Conservation (phyloP, 352 stramenopile genomes). For the Globisporangium lucens region DNA sequence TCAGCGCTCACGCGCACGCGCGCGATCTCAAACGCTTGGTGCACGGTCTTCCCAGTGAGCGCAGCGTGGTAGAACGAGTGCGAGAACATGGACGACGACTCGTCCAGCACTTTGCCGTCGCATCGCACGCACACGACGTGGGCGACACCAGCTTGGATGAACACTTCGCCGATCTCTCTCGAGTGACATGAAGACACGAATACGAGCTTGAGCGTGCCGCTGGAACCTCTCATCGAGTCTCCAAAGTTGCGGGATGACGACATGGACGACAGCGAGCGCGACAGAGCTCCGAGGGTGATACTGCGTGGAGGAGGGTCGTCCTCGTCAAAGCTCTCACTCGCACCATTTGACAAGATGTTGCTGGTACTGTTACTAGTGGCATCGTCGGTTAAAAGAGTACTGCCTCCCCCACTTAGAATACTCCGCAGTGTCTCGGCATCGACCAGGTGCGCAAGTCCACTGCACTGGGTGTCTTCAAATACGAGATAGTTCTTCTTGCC, state of each 20-base stretch:
- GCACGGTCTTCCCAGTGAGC: constrained; percentile 66
- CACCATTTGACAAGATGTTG: background rate
- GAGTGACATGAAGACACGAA: constrained; percentile 84
- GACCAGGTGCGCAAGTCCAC: constrained; percentile 66
- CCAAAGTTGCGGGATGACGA: constrained; percentile 25
- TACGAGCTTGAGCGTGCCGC: constrained; percentile 65
- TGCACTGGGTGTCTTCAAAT: constrained; percentile 74
- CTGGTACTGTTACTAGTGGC: background rate
- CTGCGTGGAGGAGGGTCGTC: constrained; percentile 3
- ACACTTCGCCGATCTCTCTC: constrained; percentile 71
- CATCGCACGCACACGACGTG: constrained; percentile 81
- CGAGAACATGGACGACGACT: constrained; percentile 71
- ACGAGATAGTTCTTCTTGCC: constrained; percentile 65
- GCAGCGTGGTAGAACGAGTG: constrained; percentile 78
- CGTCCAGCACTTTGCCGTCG: constrained; percentile 63
- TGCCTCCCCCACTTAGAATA: constrained; percentile 43
- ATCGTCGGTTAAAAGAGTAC: constrained; percentile 17
- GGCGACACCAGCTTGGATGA: constrained; percentile 69
- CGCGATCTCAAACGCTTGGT: constrained; percentile 74
- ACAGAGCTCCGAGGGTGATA: background rate
- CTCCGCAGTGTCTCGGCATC: constrained; percentile 54
- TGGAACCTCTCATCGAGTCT: constrained; percentile 23
- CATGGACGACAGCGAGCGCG: constrained; percentile 23
- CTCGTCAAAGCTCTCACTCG: constrained; percentile 7
- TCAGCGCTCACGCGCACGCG: constrained; percentile 69